phyloP scores from a whole-genome alignment of 192 early-diverging fungal genomes.

The Mortierella hygrophila region DNA sequence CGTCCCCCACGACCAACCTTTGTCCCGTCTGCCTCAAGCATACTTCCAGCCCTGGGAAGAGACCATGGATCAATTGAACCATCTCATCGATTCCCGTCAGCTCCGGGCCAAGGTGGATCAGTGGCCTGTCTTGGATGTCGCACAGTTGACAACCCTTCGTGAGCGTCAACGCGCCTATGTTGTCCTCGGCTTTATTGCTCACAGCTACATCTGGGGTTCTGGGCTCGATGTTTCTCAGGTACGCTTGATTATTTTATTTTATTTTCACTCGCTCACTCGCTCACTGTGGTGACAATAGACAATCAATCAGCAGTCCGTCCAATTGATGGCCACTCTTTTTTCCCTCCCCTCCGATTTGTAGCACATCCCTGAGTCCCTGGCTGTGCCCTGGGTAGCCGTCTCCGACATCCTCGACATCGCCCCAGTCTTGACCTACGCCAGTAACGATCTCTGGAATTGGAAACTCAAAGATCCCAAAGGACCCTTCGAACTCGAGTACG shows the following conservation, averaged over 20 bases:
- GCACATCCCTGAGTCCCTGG: conserved; percentile 82
- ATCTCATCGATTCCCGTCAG: conserved; percentile 74
- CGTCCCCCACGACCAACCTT: conserved; percentile 80
- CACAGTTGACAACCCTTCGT: conserved; percentile 61
- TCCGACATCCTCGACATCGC: conserved; percentile 82
- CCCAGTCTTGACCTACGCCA: conserved; percentile 88
- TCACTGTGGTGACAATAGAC: neutral
- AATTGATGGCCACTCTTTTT: neutral
- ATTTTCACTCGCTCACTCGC: conserved; percentile 3
- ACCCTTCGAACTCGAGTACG: conserved; percentile 74
- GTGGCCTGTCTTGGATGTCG: conserved; percentile 72
- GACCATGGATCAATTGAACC: conserved; percentile 84
- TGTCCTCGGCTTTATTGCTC: conserved; percentile 87
- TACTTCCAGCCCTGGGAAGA: conserved; percentile 92
- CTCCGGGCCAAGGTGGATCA: conserved; percentile 70
- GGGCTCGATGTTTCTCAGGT: conserved; percentile 78
- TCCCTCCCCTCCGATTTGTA: conserved; percentile 5
- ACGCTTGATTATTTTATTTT: conserved; percentile 9
- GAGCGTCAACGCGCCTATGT: conserved; percentile 89
- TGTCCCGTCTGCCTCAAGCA: conserved; percentile 73
- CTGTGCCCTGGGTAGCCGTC: conserved; percentile 84
- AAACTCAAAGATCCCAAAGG: conserved; percentile 79
- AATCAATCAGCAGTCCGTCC: no score
- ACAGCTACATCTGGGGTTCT: conserved; percentile 92
- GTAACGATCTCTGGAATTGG: conserved; percentile 92